These are phyloP conservation scores for Pisolithus orientalis DNA, from an alignment of 768 basidiomycete genomes.

Conservation along the genomic window DNA sequence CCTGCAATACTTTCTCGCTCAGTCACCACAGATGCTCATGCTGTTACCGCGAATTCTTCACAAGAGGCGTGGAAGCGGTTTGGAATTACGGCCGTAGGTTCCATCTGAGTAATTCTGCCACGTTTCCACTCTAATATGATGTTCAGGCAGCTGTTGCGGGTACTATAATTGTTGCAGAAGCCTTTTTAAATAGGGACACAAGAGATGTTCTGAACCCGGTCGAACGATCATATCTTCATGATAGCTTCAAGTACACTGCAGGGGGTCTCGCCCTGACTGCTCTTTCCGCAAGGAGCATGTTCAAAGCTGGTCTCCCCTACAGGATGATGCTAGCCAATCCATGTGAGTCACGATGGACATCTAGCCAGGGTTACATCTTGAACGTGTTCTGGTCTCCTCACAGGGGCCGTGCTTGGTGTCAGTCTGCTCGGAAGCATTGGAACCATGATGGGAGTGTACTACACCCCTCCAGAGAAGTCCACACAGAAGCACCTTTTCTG, in stretches of 20 bases:
- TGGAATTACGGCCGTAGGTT: constrained; percentile 48
- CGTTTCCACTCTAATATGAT: background rate
- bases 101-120: background rate
- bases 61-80: constrained; percentile 44
- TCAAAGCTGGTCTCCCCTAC: constrained; percentile 59
- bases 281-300: constrained; percentile 71
- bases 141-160: constrained; percentile 66
- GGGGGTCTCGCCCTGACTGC: constrained; percentile 75
- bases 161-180: constrained; percentile 56
- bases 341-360: constrained; percentile 37
- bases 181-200: constrained; percentile 72
- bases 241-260: constrained; percentile 79
- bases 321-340: constrained; percentile 81
- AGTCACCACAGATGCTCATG: constrained; percentile 41
- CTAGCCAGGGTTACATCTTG: background rate
- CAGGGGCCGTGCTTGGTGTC: constrained; percentile 77
- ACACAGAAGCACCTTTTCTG: constrained; percentile 77
- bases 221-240: constrained; percentile 67
- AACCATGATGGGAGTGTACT: constrained; percentile 77
- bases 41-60: constrained; percentile 30
- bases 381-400: background rate
- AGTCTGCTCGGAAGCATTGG: constrained; percentile 77
- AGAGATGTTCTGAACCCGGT: constrained; percentile 54
- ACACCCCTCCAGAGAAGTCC: constrained; percentile 71
- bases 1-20: constrained; percentile 35